Conservation (phyloP, 1,284 basidiomycete species). For the Tylopilus sp. region DNA sequence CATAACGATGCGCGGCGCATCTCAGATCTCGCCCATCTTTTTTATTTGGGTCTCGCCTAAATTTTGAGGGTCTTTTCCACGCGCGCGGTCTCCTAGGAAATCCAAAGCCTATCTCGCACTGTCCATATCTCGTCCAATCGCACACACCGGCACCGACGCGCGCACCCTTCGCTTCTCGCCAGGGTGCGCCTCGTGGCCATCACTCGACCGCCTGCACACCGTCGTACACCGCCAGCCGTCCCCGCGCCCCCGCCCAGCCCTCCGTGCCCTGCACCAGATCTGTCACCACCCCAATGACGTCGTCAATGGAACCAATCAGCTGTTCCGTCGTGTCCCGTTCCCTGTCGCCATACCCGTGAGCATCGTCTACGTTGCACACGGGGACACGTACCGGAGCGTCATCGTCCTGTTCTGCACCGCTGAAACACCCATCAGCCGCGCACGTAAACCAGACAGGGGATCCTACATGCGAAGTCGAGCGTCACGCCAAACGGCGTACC, state of each 20-base stretch:
- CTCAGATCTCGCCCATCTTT: conserved; percentile 20
- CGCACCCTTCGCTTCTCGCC: not conserved
- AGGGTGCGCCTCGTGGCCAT: conserved; percentile 2
- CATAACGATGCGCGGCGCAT: conserved; percentile 27
- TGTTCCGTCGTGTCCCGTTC: conserved; percentile 96
- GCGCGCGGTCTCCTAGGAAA: conserved; percentile 36
- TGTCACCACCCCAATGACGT: conserved; percentile 81
- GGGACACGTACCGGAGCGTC: conserved; percentile 71
- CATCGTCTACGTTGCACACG: not conserved
- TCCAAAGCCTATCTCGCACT: conserved; percentile 10
- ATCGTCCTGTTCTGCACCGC: conserved; percentile 85
- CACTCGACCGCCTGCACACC: conserved; percentile 82
- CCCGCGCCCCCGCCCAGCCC: conserved; percentile 79
- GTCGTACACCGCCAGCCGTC: conserved; percentile 77
- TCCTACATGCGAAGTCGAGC: conserved; percentile 93
- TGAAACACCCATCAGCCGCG: conserved; percentile 28
- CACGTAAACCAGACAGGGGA: not conserved
- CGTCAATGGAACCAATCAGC: conserved; percentile 89
- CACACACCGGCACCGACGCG: not conserved
- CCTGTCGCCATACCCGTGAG: conserved; percentile 41
- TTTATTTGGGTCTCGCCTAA: conserved; percentile 29
- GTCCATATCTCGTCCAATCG: not conserved
- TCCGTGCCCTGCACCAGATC: conserved; percentile 74
- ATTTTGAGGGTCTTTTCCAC: conserved; percentile 26
- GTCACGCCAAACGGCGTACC: conserved; percentile 97